Base-by-base conservation (phyloP, 2,329 filamentous ascomycete species). In the Raffaelea albimanens region DNA sequence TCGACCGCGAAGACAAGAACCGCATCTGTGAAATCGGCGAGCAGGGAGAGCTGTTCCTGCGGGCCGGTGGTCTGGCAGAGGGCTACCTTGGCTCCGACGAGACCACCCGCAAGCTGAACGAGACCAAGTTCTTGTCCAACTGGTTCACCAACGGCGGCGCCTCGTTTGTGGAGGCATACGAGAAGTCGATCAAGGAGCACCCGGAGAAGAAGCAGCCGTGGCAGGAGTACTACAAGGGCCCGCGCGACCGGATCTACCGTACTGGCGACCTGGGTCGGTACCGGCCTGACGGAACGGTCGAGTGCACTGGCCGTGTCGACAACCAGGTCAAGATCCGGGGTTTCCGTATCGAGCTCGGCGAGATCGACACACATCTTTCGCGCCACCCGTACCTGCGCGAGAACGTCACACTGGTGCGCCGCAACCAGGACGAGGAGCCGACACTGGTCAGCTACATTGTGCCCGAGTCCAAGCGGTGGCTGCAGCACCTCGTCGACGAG, bases 271-370 rank as follows among this genome's bases (percentile, higher is more conserved):
- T 98, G 3, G 91, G 91, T 3, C 72, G 81, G 49, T 90, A 86
- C 59, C 78, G 80, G 2, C 73, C 80, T 40, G 64, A 67, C 8
- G 87, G 86, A 33, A 82, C 83, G 54, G 83, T 88, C 11, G 84
- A 85, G 58, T 86, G 82, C 59, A 83, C 85, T 10, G 91, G 91
- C 20, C 76, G 93, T 50, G 82, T 81, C 21, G 91, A 97, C 59
- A 42, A 38, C 21, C 53, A 97, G 62, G 87, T 96, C 69, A 98
- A 97, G 72, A 91, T 97, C 55, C 84, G 93, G 51, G 91, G 91
- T 1, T 97, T 96, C 73, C 78, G 91, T 52, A 95, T 98, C 56
- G 93, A 98, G 67, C 80, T 97, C 41, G 85, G 84, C 53, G 93
- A 97, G 56, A 96, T 97, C 55, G 90, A 97, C 63, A 85, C 75